Evolutionary conservation across 495 filamentous ascomycete genomes (phyloP), one percentile per base, ranked within the genome.

Genomic region (Podospora sp.): DNA sequence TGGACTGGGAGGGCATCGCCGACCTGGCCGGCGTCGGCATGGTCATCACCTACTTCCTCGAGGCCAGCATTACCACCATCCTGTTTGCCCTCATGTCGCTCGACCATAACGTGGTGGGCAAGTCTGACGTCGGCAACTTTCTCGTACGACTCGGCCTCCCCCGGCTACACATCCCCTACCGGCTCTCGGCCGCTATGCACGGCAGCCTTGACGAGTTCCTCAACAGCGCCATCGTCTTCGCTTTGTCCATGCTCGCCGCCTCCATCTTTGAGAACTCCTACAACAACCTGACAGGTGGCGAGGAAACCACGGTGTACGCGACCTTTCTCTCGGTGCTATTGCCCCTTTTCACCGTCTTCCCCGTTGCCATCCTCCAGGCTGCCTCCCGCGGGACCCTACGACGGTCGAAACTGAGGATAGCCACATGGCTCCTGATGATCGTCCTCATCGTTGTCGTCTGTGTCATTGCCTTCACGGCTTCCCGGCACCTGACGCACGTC

Each of bases 21-120:
- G 59, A 61, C 59, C 59, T 61, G 20, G 59, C 59, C 2, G 59
- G 59, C 29, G 24, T 61, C 18, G 59, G 59, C 27, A 61, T 61
- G 59, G 59, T 61, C 59, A 61, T 61, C 59, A 61, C 59, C 14
- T 61, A 61, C n/a, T 61, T 61, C 35, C 59, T 61, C 29, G 59
- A 61, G 35, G 59, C 59, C 59, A 49, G 12, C 25, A 40, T 61
- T 29, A 61, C 59, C 20, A 61, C 29, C 18, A 16, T 61, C 4
- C 35, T 61, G 29, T 61, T 61, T 16, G 26, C 35, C 29, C 27
- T 46, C 20, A 22, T 61, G 20, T 36, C 59, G n/a, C 29, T 61
- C 59, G 59, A 61, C 59, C 27, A 35, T 18, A 12, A 59, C 27
- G 6, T 27, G 2, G 8, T 7, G 24, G 26, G 27, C 21, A 59